These are phyloP conservation scores for Aspergillus heteromorphus DNA, from an alignment of 495 filamentous ascomycete genomes.

Conservation along the genomic window DNA sequence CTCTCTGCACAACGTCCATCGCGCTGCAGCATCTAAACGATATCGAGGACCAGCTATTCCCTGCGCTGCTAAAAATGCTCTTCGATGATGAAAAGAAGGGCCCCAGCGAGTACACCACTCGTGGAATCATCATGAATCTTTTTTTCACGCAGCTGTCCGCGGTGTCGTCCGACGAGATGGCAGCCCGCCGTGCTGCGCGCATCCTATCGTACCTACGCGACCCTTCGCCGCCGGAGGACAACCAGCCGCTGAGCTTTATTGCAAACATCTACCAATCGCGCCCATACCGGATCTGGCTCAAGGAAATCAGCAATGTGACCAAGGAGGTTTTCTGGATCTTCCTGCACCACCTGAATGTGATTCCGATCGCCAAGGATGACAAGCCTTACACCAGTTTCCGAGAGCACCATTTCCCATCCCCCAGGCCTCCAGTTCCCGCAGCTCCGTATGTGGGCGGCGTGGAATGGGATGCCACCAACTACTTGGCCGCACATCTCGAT, in stretches of 20 bases:
- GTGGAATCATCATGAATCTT: slow-evolving; percentile 78
- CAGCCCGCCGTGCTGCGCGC: slow-evolving; percentile 52
- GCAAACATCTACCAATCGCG: slow-evolving; percentile 79
- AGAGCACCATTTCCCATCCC: slow-evolving; percentile 74
- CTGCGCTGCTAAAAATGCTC: slow-evolving; percentile 77
- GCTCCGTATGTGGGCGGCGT: slow-evolving; percentile 97
- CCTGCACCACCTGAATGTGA: slow-evolving; percentile 84
- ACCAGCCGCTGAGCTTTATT: slow-evolving; percentile 78
- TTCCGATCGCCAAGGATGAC: slow-evolving; percentile 47
- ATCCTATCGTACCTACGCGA: slow-evolving; percentile 78
- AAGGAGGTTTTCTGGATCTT: slow-evolving; percentile 99
- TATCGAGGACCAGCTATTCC: slow-evolving; percentile 78
- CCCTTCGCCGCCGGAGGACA: slow-evolving; percentile 67
- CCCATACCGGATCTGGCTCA: slow-evolving; percentile 90
- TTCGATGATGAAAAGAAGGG: slow-evolving; percentile 98
- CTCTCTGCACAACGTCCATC: slow-evolving; percentile 82
- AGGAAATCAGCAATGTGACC: slow-evolving; percentile 83
- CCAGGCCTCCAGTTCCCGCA: slow-evolving; percentile 84
- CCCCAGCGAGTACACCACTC: slow-evolving; percentile 90
- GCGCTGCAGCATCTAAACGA: slow-evolving; percentile 75
- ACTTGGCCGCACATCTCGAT: slow-evolving; percentile 86
- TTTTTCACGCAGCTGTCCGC: slow-evolving; percentile 78
- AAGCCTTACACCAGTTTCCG: slow-evolving; percentile 24
- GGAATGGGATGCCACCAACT: slow-evolving; percentile 98
- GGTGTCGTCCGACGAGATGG: slow-evolving; percentile 43